Base-by-base conservation (phyloP, 2,329 filamentous ascomycete genomes). In the Clarireedia hainanense region DNA sequence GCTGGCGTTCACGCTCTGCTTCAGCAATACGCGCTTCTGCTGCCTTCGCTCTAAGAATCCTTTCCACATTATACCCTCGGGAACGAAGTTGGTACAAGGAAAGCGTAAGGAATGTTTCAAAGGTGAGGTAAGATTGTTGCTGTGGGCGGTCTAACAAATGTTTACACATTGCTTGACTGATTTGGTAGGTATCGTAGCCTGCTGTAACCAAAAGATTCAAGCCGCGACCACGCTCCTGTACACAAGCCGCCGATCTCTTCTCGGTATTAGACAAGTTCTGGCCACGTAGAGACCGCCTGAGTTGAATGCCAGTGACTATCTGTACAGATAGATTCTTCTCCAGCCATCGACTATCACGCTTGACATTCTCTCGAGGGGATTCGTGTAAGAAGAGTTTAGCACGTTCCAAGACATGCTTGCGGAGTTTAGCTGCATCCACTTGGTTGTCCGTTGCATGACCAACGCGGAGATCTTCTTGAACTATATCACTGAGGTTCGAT, bases 1-100 rank as follows among this genome's bases (percentile, higher is more conserved):
- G 70, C 37, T 88, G 84, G 65, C 85, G 85, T 65, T 86, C 84
- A 49, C 88, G 81, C 68, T 90, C 84, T 64, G 88, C 87, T 67
- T 96, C 91, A 0, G 90, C 91, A 61, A 97, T 84, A 52, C 89
- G 83, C 5, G 89, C 89, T 70, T 97, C 91, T 2, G 89, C 88
- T 20, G 88, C 90, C 73, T 95, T 95, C 53, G 86, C 86, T 39
- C 89, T 83, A 23, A 99, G 77, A 60, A 99, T 97, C 50, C 94
- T 86, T 67, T 96, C 90, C 40, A 99, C 94, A 63, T 99, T 97
- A 76, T 96, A 97, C 1, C 94, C 94, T 61, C 94, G 89, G 58
- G 85, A 84, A 64, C 89, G 85, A 42, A 99, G 74, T 51, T 91
- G 85, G 47, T 88, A 80, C 24, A 99, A 77, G 63, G 92, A 89